Base-by-base conservation (phyloP, 176 grass and related monocot genomes). In the Oryza officinalis region DNA sequence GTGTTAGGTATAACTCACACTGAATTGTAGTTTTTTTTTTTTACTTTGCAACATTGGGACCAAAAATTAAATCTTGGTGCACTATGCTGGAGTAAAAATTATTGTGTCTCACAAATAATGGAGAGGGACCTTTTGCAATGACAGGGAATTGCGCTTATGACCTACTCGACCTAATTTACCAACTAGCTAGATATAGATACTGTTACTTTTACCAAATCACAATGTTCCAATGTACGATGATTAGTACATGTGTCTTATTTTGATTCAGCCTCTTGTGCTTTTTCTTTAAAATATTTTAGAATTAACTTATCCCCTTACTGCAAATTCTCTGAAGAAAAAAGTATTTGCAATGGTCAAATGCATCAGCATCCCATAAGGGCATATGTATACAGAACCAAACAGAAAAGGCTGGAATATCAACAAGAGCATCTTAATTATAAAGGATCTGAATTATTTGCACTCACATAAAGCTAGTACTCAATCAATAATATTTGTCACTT, bases 121-220 rank as follows among this genome's bases (percentile, higher is more conserved):
- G n/a, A 69, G 30, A n/a, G 54, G 33, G 69, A 33, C 27, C 57
- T n/a, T 40, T 47, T 52, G 69, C 15, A 28, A 14, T 26, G 67
- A 73, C 8, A 64, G 69, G 13, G 80, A 75, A 49, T 28, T 5
- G 28, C 22, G 9, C 31, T 30, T 57, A 59, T 63, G 35, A 61
- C 23, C 8, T 11, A 73, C 26, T 27, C 20, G 50, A 73, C 52
- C 52, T 32, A 85, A 85, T 85, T 78, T 63, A 9, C 2, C 33
- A 20, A 77, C 73, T 69, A 59, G 32, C 3, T 32, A 33, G 31
- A 2, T 32, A 49, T 32, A 49, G 63, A 35, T 32, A 33, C 41
- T 41, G 41, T 23, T 25, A 65, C 13, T 5, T 28, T 27, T 49
- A 65, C 44, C 28, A 11, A 30, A 2, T 45, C 18, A 31, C 26